These are phyloP conservation scores for Carpinus viminea DNA, from an alignment of 306 rosid genomes.

Conservation along the genomic window DNA sequence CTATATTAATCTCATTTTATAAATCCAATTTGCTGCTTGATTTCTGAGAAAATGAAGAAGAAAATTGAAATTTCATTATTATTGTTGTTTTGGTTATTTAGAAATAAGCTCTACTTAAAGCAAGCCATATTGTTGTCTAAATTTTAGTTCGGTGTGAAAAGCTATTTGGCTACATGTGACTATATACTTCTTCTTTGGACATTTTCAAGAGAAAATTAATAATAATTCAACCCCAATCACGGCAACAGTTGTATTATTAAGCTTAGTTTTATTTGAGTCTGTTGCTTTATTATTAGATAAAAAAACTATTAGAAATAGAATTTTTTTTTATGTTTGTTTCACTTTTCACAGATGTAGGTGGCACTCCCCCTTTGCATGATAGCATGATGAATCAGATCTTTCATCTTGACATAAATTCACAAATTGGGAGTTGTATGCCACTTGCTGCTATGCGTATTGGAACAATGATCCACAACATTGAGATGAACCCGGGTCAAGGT, in stretches of 20 bases:
- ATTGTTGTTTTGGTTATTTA: not conserved
- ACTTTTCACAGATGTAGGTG: slow-evolving; percentile 30
- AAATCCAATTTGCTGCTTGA: not conserved
- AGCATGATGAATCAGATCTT: slow-evolving; percentile 54
- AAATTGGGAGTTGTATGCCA: slow-evolving; percentile 84
- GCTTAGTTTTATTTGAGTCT: not conserved
- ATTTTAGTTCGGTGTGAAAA: not conserved
- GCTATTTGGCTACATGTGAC: not conserved
- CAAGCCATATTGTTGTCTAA: not conserved
- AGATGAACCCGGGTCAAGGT: slow-evolving; percentile 83
- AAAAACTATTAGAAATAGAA: not conserved
- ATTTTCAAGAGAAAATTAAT: not conserved
- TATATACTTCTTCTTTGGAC: not conserved
- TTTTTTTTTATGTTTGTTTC: slow-evolving; percentile 7
- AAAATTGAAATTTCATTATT: not conserved
- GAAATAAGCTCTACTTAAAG: not conserved
- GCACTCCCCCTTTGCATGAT: slow-evolving; percentile 38
- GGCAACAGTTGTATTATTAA: too few species aligned
- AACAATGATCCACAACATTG: slow-evolving; percentile 85
- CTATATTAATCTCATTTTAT: not conserved
- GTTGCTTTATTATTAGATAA: not conserved
- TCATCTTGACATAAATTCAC: slow-evolving; percentile 73
- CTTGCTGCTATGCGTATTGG: slow-evolving; percentile 79
- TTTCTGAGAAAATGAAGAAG: not conserved
- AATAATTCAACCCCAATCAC: not conserved